Evolutionary conservation across 257 asterid genomes (phyloP).

Genomic region (Henckelia pumila): DNA sequence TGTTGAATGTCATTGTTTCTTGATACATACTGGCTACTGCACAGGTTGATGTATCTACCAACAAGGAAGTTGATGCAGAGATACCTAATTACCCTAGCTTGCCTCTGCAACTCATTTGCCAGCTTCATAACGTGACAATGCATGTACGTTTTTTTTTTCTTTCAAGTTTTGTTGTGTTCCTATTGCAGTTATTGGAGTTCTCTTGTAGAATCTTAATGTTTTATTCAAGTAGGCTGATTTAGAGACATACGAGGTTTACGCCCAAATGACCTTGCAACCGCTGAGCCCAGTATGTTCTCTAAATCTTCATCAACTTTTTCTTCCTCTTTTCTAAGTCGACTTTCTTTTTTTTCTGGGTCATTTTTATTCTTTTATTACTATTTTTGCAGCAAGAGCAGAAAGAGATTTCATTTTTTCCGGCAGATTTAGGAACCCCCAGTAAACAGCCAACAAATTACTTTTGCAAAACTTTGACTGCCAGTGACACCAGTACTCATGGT

Average conservation of each 20-base stretch:
- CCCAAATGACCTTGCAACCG: conserved; percentile 86
- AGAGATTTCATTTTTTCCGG: conserved; percentile 65
- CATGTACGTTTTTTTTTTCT: conserved; percentile 48
- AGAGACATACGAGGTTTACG: conserved; percentile 79
- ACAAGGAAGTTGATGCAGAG: conserved; percentile 66
- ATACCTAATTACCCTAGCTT: conserved; percentile 66
- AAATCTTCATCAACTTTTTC: neutral
- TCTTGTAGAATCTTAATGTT: conserved; percentile 20
- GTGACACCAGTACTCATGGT: conserved; percentile 85
- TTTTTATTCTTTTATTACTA: neutral
- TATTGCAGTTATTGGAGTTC: conserved; percentile 3
- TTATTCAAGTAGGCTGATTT: conserved; percentile 57
- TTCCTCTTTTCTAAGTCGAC: too few species aligned
- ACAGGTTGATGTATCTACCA: conserved; percentile 73
- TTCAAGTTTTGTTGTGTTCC: conserved; percentile 6
- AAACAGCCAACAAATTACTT: conserved; percentile 82
- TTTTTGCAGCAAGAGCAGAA: conserved; percentile 73
- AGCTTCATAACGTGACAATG: conserved; percentile 74
- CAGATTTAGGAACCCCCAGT: conserved; percentile 62
- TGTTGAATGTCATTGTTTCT: conserved; percentile 13
- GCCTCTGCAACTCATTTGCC: conserved; percentile 69
- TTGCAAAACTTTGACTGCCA: conserved; percentile 78
- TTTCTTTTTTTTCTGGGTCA: neutral
- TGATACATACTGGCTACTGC: conserved; percentile 9
- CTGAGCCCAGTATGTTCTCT: conserved; percentile 51